Evolutionary conservation across 2,329 filamentous ascomycete species (phyloP).

Genomic region (Cytospora schulzeri): DNA sequence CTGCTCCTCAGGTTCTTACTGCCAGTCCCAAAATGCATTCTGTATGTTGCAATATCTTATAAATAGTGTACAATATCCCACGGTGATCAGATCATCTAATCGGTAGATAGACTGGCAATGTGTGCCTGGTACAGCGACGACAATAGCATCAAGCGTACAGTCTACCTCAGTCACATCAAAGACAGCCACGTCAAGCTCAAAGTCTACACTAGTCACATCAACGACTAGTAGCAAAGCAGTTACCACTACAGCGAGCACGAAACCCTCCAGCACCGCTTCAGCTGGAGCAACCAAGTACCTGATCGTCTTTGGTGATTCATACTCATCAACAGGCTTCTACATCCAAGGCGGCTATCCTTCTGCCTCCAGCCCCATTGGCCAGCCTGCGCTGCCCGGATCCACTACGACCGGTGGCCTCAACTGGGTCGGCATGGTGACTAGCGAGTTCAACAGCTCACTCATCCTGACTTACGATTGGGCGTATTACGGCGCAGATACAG

Average conservation of each 20-base stretch:
- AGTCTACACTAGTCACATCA: neutral
- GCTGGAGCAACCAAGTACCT: slow-evolving; percentile 10
- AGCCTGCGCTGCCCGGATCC: slow-evolving; percentile 10
- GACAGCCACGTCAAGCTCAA: slow-evolving; percentile 4
- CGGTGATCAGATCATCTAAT: neutral
- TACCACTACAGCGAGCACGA: neutral
- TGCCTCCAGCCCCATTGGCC: slow-evolving; percentile 16
- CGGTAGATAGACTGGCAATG: slow-evolving; percentile 6
- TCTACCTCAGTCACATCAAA: neutral
- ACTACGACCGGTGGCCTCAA: slow-evolving; percentile 19
- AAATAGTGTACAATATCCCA: neutral
- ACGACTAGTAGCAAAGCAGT: neutral
- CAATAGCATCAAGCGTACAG: neutral
- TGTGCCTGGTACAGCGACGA: slow-evolving; percentile 10
- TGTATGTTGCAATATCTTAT: neutral
- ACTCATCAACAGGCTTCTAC: slow-evolving; percentile 17
- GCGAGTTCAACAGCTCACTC: slow-evolving; percentile 18
- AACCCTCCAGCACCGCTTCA: neutral
- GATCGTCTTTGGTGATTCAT: slow-evolving; percentile 18
- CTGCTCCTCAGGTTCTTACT: slow-evolving; percentile 17
- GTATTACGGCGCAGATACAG: slow-evolving; percentile 21
- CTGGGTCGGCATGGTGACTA: slow-evolving; percentile 21
- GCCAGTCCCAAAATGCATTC: slow-evolving; percentile 17
- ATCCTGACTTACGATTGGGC: slow-evolving; percentile 23
- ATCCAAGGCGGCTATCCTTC: slow-evolving; percentile 22